Evolutionary conservation across 495 filamentous ascomycete genomes (phyloP), one percentile per base, ranked within the genome.

Genomic region (Cercophora newfieldiana): DNA sequence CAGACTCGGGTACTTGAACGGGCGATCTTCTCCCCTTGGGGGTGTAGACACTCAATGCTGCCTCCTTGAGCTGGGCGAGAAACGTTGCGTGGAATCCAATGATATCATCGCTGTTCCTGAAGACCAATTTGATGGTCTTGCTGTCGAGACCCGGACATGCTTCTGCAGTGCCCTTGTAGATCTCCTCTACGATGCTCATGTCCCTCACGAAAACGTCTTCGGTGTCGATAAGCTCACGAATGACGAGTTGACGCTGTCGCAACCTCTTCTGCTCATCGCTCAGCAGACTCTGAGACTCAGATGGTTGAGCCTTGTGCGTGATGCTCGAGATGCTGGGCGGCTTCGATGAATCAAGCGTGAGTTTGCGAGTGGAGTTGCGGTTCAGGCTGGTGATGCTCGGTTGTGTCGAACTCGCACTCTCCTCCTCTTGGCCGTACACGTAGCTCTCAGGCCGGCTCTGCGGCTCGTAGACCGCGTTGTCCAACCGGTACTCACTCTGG

Each of bases 101-200:
- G 68, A 98, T 88, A 67, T 96, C 87, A 65, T 93, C 90, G 2
- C 90, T 92, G 71, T 98, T 99, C 57, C 90, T 87, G 73, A 99
- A 99, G 21, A 99, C 85, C 18, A 88, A 83, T 74, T 91, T 95
- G 65, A 95, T 87, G 63, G 97, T 96, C 53, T 93, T 90, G 19
- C 82, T 74, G 26, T 89, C 91, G n/a, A 97, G 83, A 59, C 91
- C 86, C 21, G 92, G 85, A 54, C 89, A 90, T 19, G 92, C 88
- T 66, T 90, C 90, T 0, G 92, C 92, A 0, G 95, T 97, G n/a
- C 90, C 92, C 76, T 94, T 96, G 81, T 97, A 99, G 51, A 98
- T 97, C 70, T 97, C 92, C 71, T 96, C 91, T 6, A 96, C 89
- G 47, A 99, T 92, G 70, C 91, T 96, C 92, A 99, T 94, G 77